Evolutionary conservation across 1,284 basidiomycete genomes (phyloP).

Genomic region (Erythrobasidium hasegawianum): DNA sequence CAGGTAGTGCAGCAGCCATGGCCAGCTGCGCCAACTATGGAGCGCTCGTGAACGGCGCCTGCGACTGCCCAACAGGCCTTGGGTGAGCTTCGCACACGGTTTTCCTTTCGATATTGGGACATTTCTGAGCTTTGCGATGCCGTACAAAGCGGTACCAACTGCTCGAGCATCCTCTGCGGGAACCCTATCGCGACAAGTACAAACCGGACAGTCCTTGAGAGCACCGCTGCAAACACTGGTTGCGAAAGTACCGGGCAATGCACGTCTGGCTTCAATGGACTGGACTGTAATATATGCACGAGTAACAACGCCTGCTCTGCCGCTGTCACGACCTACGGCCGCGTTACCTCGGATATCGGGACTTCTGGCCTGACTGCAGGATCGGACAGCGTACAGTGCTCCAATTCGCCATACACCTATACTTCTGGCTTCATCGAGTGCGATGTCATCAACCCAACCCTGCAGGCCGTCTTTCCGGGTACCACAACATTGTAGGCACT

Average conservation of each 20-base stretch:
- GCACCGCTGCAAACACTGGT: slow-evolving; percentile 22
- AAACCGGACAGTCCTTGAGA: slow-evolving; percentile 33
- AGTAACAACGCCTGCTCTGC: slow-evolving; percentile 34
- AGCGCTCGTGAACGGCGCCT: slow-evolving; percentile 7
- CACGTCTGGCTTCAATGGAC: slow-evolving; percentile 40
- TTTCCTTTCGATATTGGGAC: neutral
- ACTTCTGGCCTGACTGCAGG: slow-evolving; percentile 1
- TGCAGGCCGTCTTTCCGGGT: slow-evolving; percentile 68
- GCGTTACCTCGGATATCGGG: neutral
- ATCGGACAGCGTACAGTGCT: slow-evolving; percentile 36
- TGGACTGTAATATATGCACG: slow-evolving; percentile 40
- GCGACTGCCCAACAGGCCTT: slow-evolving; percentile 34
- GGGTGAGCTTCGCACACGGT: slow-evolving; percentile 8
- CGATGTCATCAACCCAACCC: slow-evolving; percentile 67
- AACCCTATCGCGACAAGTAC: slow-evolving; percentile 36
- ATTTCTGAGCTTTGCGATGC: neutral
- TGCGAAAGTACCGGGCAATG: slow-evolving; percentile 40
- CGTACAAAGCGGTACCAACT: slow-evolving; percentile 12
- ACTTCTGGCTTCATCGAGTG: slow-evolving; percentile 59
- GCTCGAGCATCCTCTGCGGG: slow-evolving; percentile 35
- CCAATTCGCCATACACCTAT: slow-evolving; percentile 39
- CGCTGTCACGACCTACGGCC: slow-evolving; percentile 10
- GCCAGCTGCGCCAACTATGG: slow-evolving; percentile 33
- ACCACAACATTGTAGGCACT: slow-evolving; percentile 55
- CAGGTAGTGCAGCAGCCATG: neutral